These are phyloP conservation scores for Rubia tinctorum DNA, from an alignment of 305 asterid genomes.

Conservation along the genomic window DNA sequence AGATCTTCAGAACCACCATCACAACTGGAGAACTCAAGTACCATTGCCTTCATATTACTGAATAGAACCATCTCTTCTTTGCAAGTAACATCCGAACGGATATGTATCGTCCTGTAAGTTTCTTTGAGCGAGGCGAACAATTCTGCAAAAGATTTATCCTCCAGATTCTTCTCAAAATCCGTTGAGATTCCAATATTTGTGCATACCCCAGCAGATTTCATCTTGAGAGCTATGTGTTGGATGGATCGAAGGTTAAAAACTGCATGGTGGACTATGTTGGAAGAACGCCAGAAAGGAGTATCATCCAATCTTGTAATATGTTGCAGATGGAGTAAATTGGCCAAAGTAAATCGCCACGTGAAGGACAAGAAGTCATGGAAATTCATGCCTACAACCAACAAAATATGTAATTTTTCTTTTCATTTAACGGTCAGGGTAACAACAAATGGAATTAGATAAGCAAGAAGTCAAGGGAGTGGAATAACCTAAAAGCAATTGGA, in stretches of 20 bases:
- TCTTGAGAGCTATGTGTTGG: conserved; percentile 41
- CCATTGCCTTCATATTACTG: conserved; percentile 27
- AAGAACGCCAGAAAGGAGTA: conserved; percentile 26
- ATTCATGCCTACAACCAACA: conserved; percentile 62
- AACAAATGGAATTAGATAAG: background rate
- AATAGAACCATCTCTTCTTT: conserved; percentile 17
- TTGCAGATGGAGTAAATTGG: conserved; percentile 57
- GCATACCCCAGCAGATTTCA: conserved; percentile 43
- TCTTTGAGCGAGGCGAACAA: conserved; percentile 46
- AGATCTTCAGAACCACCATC: conserved; percentile 53
- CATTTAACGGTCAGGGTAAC: conserved; percentile 5
- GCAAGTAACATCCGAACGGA: conserved; percentile 19
- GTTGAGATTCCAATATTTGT: conserved; percentile 21
- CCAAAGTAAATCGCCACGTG: conserved; percentile 69
- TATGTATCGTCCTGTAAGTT: conserved; percentile 41
- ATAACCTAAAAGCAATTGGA: background rate
- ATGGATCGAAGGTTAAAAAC: conserved; percentile 56
- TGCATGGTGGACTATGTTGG: conserved; percentile 35
- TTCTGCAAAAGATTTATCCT: conserved; percentile 52
- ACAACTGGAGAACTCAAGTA: conserved; percentile 21
- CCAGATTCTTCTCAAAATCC: conserved; percentile 29
- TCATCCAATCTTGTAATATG: conserved; percentile 26
- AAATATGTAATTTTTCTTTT: conserved; percentile 8
- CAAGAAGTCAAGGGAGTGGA: background rate
- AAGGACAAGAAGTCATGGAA: conserved; percentile 69